phyloP scores from a whole-genome alignment of 1,284 basidiomycete species.

The Stygiomarasmius scandens region DNA sequence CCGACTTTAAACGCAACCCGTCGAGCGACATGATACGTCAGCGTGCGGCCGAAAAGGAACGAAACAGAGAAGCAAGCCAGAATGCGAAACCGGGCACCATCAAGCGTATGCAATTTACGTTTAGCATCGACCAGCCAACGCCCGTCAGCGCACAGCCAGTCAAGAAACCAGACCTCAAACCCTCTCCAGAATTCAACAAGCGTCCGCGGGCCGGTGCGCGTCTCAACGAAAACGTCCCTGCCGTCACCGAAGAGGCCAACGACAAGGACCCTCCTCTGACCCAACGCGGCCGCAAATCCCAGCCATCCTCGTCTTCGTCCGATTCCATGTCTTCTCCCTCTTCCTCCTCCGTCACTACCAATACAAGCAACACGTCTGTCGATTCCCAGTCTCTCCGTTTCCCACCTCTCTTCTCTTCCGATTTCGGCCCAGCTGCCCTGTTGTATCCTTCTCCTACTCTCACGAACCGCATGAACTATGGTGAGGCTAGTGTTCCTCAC shows the following conservation, averaged over 20 bases:
- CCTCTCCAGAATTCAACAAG: constrained; percentile 68
- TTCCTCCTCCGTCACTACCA: constrained; percentile 2
- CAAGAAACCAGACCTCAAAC: constrained; percentile 68
- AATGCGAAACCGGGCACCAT: constrained; percentile 67
- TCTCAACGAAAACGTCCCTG: constrained; percentile 24
- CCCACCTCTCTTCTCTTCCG: constrained; percentile 69
- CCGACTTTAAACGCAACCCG: constrained; percentile 72
- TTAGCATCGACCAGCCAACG: constrained; percentile 72
- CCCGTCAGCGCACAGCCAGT: constrained; percentile 47
- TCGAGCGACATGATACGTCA: constrained; percentile 76
- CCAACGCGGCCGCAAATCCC: constrained; percentile 41
- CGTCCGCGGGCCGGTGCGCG: constrained; percentile 24
- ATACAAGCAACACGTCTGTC: constrained; percentile 25
- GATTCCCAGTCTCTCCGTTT: constrained; percentile 49
- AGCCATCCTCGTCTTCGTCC: constrained; percentile 10
- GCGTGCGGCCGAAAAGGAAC: constrained; percentile 78
- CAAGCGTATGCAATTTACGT: constrained; percentile 85
- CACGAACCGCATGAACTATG: constrained; percentile 70
- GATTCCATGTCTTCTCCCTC: constrained; percentile 5
- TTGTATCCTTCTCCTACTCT: constrained; percentile 65
- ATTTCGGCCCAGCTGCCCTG: constrained; percentile 78
- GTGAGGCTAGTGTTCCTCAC: constrained; percentile 60
- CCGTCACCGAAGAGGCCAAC: constrained; percentile 31
- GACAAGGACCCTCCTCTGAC: constrained; percentile 42
- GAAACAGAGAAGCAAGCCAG: constrained; percentile 70